These are phyloP conservation scores for Podospora australis DNA, from an alignment of 495 filamentous ascomycete genomes.

Conservation along the genomic window DNA sequence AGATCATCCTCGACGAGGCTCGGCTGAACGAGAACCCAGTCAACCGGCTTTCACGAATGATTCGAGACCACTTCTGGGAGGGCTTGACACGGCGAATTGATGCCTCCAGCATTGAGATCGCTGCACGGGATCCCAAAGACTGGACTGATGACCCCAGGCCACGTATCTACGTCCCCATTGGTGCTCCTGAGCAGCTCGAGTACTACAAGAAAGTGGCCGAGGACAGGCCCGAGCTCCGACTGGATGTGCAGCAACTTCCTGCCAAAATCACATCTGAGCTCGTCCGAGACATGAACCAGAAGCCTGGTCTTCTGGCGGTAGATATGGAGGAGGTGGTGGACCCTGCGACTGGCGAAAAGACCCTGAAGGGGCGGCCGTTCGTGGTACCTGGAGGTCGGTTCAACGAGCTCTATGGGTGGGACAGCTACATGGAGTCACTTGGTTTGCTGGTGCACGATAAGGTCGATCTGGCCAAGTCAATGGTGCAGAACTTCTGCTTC, in stretches of 20 bases:
- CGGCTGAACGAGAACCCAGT: slow-evolving; percentile 90
- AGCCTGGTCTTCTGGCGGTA: slow-evolving; percentile 82
- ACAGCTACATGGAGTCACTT: slow-evolving; percentile 93
- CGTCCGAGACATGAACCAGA: slow-evolving; percentile 63
- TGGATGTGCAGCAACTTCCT: slow-evolving; percentile 76
- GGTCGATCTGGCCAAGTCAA: slow-evolving; percentile 77
- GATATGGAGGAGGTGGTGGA: slow-evolving; percentile 75
- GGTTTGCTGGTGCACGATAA: slow-evolving; percentile 77
- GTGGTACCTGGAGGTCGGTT: slow-evolving; percentile 94
- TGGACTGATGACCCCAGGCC: slow-evolving; percentile 82
- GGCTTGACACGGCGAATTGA: slow-evolving; percentile 84
- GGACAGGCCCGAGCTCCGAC: slow-evolving; percentile 67
- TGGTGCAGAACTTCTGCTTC: slow-evolving; percentile 95
- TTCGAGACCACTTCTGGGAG: slow-evolving; percentile 84
- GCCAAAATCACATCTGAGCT: slow-evolving; percentile 70
- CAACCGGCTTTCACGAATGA: slow-evolving; percentile 73
- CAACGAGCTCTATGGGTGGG: slow-evolving; percentile 97
- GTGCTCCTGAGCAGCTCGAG: slow-evolving; percentile 76
- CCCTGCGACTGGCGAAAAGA: slow-evolving; percentile 55
- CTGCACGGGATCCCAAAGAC: slow-evolving; percentile 82
- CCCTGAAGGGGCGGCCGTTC: slow-evolving; percentile 76
- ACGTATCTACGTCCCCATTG: slow-evolving; percentile 85
- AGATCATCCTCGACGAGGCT: slow-evolving; percentile 80
- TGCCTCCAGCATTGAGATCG: slow-evolving; percentile 75
- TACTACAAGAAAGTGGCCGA: slow-evolving; percentile 77